A percentile compares a stretch with the other conserved stretches of the same genome.
Evolutionary conservation across 169 alveolate species (phyloP).

Genomic region (Sarcocystis neurona): DNA sequence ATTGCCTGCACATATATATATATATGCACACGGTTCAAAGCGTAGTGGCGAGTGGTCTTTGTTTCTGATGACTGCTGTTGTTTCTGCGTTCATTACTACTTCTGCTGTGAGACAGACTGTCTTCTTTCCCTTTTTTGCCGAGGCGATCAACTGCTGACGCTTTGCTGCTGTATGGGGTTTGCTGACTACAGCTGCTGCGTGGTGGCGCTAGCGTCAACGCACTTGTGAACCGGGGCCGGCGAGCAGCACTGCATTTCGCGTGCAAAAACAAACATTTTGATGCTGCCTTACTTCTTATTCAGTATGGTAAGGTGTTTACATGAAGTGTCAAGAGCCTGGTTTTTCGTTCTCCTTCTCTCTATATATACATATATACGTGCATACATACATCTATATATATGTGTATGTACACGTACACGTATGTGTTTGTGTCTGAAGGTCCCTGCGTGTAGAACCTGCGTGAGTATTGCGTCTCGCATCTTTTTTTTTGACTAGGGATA

Average conservation of each 20-base stretch:
- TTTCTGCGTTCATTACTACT: no score
- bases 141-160: no score
- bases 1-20: no score
- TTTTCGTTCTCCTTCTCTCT: background rate
- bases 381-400: background rate
- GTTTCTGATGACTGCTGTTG: no score
- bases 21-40: no score
- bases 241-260: slow-evolving; percentile 11
- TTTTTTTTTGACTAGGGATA: no score
- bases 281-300: slow-evolving; percentile 17
- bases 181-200: background rate
- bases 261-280: background rate
- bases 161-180: background rate
- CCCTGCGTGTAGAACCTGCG: background rate
- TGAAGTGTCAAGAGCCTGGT: background rate
- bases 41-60: no score
- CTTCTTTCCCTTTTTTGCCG: background rate
- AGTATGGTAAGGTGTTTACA: slow-evolving; percentile 30
- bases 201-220: slow-evolving; percentile 18
- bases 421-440: background rate
- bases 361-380: background rate
- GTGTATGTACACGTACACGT: background rate
- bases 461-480: no score
- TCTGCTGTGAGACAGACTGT: no score
- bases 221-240: slow-evolving; percentile 11